A percentile compares a stretch with the other conserved stretches of the same genome.
These are phyloP conservation scores for Akanthomyces muscarius DNA, from an alignment of 2,329 filamentous ascomycete species.

Conservation along the genomic window DNA sequence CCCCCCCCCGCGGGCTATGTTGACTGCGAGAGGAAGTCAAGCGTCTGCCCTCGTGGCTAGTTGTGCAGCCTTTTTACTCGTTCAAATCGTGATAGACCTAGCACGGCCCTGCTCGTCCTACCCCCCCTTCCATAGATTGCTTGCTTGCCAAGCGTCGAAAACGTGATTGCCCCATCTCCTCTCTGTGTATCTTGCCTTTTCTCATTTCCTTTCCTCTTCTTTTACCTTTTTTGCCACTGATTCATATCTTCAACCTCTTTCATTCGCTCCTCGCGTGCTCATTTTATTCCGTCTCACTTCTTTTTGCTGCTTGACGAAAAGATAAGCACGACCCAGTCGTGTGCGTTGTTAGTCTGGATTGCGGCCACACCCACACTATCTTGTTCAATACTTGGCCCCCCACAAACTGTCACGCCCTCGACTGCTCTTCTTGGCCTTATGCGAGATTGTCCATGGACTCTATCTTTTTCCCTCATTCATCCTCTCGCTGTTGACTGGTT, in stretches of 20 bases:
- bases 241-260: not conserved
- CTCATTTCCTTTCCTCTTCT: not conserved
- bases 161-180: not conserved
- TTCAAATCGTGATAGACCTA: not conserved
- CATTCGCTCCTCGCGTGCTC: slow-evolving; percentile 5
- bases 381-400: not conserved
- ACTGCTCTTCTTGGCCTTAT: not conserved
- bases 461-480: not conserved
- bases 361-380: not conserved
- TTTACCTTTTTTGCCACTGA: not conserved
- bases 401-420: not conserved
- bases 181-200: not conserved
- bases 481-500: too few species aligned
- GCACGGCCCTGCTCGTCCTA: not conserved
- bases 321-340: not conserved
- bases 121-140: not conserved
- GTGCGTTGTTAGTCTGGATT: not conserved
- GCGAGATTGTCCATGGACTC: not conserved
- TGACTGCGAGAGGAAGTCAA: not conserved
- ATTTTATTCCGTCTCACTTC: not conserved
- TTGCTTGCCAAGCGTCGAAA: not conserved
- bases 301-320: not conserved
- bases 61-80: not conserved
- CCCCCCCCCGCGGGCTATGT: not conserved
- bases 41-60: not conserved